Evolutionary conservation across 2,329 filamentous ascomycete species (phyloP).

Genomic region (Dothistroma pini): DNA sequence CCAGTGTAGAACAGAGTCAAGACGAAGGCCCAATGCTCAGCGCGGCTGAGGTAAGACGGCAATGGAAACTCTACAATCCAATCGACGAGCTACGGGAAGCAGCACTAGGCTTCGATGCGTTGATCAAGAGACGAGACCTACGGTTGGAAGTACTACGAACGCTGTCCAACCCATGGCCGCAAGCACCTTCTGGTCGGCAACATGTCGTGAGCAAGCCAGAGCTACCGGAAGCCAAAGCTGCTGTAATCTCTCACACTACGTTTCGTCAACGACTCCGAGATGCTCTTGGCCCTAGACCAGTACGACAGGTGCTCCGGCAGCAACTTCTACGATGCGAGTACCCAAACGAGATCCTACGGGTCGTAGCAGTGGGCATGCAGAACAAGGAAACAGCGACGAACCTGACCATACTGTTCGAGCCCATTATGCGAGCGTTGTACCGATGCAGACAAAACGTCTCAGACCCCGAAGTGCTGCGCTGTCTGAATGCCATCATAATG

Average conservation of each 20-base stretch:
- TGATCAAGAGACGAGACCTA: slow-evolving; percentile 23
- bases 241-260: slow-evolving; percentile 22
- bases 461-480: slow-evolving; percentile 29
- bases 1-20: neutral
- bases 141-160: slow-evolving; percentile 23
- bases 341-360: slow-evolving; percentile 30
- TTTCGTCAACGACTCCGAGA: slow-evolving; percentile 26
- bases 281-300: slow-evolving; percentile 18
- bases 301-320: slow-evolving; percentile 26
- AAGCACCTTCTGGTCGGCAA: slow-evolving; percentile 7
- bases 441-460: slow-evolving; percentile 30
- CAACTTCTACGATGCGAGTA: slow-evolving; percentile 31
- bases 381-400: slow-evolving; percentile 18
- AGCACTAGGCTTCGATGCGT: slow-evolving; percentile 21
- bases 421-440: slow-evolving; percentile 34
- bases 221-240: slow-evolving; percentile 20
- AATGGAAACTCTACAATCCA: slow-evolving; percentile 6
- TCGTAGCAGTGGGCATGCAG: slow-evolving; percentile 32
- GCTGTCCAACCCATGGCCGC: slow-evolving; percentile 29
- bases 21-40: neutral
- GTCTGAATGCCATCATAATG: slow-evolving; percentile 27
- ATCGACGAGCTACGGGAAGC: slow-evolving; percentile 14
- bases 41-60: slow-evolving; percentile 6
- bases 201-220: slow-evolving; percentile 4
- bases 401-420: slow-evolving; percentile 26